Evolutionary conservation across 371 early-diverging fungal species (phyloP).

Genomic region (Gilbertella persicaria): DNA sequence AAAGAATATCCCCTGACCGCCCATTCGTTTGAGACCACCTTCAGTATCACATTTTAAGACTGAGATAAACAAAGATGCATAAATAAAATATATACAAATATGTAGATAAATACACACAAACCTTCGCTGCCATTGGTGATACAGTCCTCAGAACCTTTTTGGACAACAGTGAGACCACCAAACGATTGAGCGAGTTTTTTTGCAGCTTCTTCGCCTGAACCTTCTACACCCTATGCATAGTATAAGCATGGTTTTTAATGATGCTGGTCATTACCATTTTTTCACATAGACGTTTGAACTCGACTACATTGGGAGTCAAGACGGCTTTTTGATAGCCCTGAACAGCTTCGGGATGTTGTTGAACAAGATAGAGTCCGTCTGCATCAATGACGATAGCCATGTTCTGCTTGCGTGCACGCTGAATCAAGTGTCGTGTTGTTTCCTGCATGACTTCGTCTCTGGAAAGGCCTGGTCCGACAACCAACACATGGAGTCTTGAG

Average conservation of each 20-base stretch:
- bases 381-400: slow-evolving; percentile 93
- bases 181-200: slow-evolving; percentile 52
- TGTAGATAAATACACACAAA: not conserved
- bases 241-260: not conserved
- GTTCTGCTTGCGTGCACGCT: slow-evolving; percentile 56
- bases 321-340: slow-evolving; percentile 75
- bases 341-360: slow-evolving; percentile 71
- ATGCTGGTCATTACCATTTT: slow-evolving; percentile 48
- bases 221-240: slow-evolving; percentile 41
- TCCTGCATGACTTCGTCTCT: slow-evolving; percentile 72
- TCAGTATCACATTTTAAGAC: slow-evolving; percentile 62
- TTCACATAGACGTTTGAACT: slow-evolving; percentile 82
- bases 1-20: slow-evolving; percentile 97
- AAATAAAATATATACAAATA: slow-evolving; percentile 3
- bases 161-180: slow-evolving; percentile 77
- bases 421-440: slow-evolving; percentile 61
- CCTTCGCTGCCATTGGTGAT: slow-evolving; percentile 72
- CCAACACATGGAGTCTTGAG: slow-evolving; percentile 79
- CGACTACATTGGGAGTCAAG: slow-evolving; percentile 90
- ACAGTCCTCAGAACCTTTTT: slow-evolving; percentile 83
- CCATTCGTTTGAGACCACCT: slow-evolving; percentile 90
- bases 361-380: slow-evolving; percentile 83
- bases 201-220: slow-evolving; percentile 41
- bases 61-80: slow-evolving; percentile 16
- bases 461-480: slow-evolving; percentile 92